A percentile compares a stretch with the other conserved stretches of the same genome.
These are phyloP conservation scores for Fusarium pseudonygamai DNA, from an alignment of 2,329 filamentous ascomycete genomes.

Conservation along the genomic window DNA sequence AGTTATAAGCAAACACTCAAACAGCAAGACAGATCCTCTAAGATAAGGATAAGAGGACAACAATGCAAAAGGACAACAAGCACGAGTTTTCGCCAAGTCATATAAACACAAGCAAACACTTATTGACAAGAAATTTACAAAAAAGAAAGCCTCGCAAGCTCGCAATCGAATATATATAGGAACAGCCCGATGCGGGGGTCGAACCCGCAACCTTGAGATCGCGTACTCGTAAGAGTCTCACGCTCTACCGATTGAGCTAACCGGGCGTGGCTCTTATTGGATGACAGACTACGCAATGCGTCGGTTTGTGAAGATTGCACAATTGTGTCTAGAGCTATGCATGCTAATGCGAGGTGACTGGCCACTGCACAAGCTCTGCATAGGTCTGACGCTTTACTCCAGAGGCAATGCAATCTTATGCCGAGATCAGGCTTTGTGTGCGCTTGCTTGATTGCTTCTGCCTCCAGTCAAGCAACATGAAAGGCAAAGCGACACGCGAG, in stretches of 20 bases:
- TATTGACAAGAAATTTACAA: accelerated
- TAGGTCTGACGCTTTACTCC: not conserved
- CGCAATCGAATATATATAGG: conserved; percentile 42
- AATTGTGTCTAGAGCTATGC: not conserved
- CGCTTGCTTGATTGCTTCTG: not conserved
- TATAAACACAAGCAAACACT: accelerated
- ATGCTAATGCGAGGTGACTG: not conserved
- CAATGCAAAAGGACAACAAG: not conserved
- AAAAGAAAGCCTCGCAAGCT: conserved; percentile 20
- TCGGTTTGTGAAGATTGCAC: not conserved
- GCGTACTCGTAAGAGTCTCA: conserved; percentile 68
- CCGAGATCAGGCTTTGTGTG: no score
- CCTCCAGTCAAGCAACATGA: not conserved
- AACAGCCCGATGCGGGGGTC: conserved; percentile 57
- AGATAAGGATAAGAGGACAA: not conserved
- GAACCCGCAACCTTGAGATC: conserved; percentile 68
- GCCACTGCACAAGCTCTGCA: not conserved
- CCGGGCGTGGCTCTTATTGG: conserved; percentile 46
- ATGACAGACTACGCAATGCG: not conserved
- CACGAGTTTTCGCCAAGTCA: not conserved
- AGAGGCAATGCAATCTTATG: not conserved
- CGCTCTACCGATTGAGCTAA: conserved; percentile 64
- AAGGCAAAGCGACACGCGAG: no score
- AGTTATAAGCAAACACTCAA: not conserved
- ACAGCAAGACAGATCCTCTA: not conserved